Base-by-base conservation (phyloP, 2,329 filamentous ascomycete genomes). In the Alternaria panax region DNA sequence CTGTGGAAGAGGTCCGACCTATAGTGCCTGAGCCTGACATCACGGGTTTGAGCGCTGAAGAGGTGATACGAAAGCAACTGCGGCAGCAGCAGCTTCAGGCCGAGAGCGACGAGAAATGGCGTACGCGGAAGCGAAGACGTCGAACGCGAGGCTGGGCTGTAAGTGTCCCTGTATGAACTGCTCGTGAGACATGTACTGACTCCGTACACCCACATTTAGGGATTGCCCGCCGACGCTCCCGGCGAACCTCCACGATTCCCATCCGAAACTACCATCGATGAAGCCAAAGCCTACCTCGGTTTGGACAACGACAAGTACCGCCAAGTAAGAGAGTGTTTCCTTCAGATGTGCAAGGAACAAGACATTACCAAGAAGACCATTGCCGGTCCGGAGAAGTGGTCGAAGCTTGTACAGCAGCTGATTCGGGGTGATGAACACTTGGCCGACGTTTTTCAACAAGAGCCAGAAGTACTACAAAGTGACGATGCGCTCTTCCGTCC, bases 231-330 rank as follows among this genome's bases (percentile, higher is more conserved):
- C 36, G 89, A 92, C 71, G 86, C 87, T 7, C 85, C 88, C 0
- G 87, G 88, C 1, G 87, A 88, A 5, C 86, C 88, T 20, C 88
- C 90, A 14, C 87, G 92, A 22, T 95, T 92, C 64, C 90, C 90
- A 1, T 94, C 91, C 0, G 92, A 95, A 76, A 93, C 90, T 12
- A 93, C 91, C 0, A 86, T 95, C 59, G 89, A 92, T 65, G 90
- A 94, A 77, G 89, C 90, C 71, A 92, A 92, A 71, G 83, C 84
- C 12, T 90, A 88, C 59, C 81, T 96, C 27, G 82, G 80, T 36
- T 81, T 96, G 32, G 86, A 90, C 69, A 86, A 84, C 48, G 76
- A 82, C 1, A 80, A 85, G 41, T 95, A 95, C 74, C 84, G 83
- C 30, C 79, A 86, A 59, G 76, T 92, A 16, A 86, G 92, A 28